phyloP scores from a whole-genome alignment of 2,329 filamentous ascomycete species.

The Grosmannia penicillata region DNA sequence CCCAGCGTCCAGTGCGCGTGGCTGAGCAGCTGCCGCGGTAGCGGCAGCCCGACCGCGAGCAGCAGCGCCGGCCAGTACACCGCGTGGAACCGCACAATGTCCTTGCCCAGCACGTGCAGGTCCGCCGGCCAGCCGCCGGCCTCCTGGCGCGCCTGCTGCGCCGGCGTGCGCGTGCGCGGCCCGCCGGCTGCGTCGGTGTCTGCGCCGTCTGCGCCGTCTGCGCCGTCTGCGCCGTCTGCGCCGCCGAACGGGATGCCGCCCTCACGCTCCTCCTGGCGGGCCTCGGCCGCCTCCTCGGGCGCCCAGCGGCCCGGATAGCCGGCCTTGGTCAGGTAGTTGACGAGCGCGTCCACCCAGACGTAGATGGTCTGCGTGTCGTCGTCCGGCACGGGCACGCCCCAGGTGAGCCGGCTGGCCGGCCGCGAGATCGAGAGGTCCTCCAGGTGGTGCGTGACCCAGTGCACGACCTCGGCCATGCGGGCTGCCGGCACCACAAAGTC shows the following conservation, averaged over 20 bases:
- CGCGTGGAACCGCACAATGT: slow-evolving; percentile 91
- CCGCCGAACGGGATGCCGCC: no score
- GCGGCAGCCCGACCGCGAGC: slow-evolving; percentile 68
- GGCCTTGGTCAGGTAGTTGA: slow-evolving; percentile 83
- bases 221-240: background rate
- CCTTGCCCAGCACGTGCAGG: slow-evolving; percentile 87
- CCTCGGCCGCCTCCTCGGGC: slow-evolving; percentile 24
- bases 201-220: background rate
- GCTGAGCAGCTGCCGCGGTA: slow-evolving; percentile 66
- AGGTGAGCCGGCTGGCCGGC: slow-evolving; percentile 59
- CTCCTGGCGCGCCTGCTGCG: slow-evolving; percentile 16
- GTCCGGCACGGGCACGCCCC: slow-evolving; percentile 81
- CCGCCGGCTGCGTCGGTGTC: background rate
- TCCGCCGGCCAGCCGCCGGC: slow-evolving; percentile 74
- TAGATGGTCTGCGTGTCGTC: slow-evolving; percentile 86
- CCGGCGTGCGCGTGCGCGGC: slow-evolving; percentile 18
- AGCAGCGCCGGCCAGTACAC: slow-evolving; percentile 97
- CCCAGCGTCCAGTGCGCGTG: slow-evolving; percentile 96
- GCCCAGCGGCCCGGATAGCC: slow-evolving; percentile 62
- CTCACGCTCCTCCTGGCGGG: background rate
- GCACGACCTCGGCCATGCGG: slow-evolving; percentile 65
- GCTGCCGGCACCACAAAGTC: slow-evolving; percentile 58
- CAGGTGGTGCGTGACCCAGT: slow-evolving; percentile 62
- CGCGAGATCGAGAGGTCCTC: slow-evolving; percentile 76
- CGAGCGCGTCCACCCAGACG: slow-evolving; percentile 90